These are phyloP conservation scores for Aspergillus neoniger DNA, from an alignment of 2,329 filamentous ascomycete genomes.

Conservation along the genomic window DNA sequence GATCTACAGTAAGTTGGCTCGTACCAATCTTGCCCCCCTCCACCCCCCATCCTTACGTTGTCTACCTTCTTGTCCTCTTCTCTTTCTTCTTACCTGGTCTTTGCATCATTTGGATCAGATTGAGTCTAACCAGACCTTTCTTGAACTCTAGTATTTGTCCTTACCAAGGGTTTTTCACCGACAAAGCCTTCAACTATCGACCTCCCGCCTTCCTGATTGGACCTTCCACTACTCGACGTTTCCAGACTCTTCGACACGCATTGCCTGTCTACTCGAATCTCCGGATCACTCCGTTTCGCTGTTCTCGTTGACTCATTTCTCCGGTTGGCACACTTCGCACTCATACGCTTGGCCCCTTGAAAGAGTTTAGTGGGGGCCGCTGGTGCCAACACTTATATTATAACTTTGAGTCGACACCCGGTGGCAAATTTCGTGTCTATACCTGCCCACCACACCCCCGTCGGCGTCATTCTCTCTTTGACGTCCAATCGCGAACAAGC, in stretches of 20 bases:
- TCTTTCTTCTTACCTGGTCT: neutral
- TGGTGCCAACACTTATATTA: slow-evolving; percentile 30
- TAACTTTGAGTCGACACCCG: slow-evolving; percentile 29
- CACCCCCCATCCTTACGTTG: neutral
- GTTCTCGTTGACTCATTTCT: neutral
- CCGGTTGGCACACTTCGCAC: neutral
- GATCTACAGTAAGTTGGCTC: slow-evolving; percentile 11
- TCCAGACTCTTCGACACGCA: slow-evolving; percentile 33
- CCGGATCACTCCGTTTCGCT: slow-evolving; percentile 13
- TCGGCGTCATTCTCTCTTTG: slow-evolving; percentile 24
- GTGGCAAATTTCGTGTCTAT: slow-evolving; percentile 29
- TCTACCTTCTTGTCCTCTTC: neutral
- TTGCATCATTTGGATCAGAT: slow-evolving; percentile 13
- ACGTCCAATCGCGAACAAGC: slow-evolving; percentile 30
- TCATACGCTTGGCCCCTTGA: slow-evolving; percentile 24
- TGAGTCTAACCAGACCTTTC: slow-evolving; percentile 9
- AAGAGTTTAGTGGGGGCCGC: slow-evolving; percentile 23
- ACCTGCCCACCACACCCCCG: slow-evolving; percentile 17
- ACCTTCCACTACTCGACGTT: slow-evolving; percentile 14
- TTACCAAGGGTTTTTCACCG: slow-evolving; percentile 9
- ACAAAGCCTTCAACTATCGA: slow-evolving; percentile 3
- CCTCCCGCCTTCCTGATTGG: slow-evolving; percentile 1
- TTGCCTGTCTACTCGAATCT: slow-evolving; percentile 6
- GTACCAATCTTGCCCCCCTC: neutral
- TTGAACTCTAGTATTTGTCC: slow-evolving; percentile 5